phyloP scores from a whole-genome alignment of 1,139 yeast genomes.

The Taphrina populina region DNA sequence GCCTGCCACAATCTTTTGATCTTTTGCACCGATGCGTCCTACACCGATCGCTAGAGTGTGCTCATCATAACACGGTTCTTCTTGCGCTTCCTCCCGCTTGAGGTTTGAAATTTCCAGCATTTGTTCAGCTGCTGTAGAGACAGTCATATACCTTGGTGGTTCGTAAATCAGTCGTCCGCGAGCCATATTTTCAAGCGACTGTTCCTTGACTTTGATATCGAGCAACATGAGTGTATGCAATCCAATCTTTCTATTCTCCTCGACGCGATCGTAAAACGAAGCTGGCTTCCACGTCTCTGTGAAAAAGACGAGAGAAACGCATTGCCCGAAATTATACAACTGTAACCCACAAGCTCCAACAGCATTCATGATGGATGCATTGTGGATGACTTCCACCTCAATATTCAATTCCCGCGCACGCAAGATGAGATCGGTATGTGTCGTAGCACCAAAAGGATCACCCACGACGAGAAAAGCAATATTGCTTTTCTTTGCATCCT shows the following conservation, averaged over 20 bases:
- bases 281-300: conserved; percentile 96
- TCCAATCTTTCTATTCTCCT: conserved; percentile 87
- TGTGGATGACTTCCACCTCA: conserved; percentile 78
- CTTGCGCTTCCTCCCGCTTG: conserved; percentile 55
- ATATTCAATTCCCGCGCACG: conserved; percentile 84
- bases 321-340: conserved; percentile 92
- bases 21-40: conserved; percentile 83
- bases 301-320: conserved; percentile 91
- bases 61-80: conserved; percentile 56
- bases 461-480: conserved; percentile 95
- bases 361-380: conserved; percentile 97
- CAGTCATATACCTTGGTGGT: conserved; percentile 95
- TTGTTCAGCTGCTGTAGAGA: conserved; percentile 84
- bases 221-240: conserved; percentile 82
- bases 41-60: conserved; percentile 92
- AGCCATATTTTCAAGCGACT: conserved; percentile 89
- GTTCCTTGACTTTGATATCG: conserved; percentile 96
- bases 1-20: conserved; percentile 80
- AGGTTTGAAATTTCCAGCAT: conserved; percentile 79
- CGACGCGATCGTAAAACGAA: conserved; percentile 81
- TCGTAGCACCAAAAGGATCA: conserved; percentile 97
- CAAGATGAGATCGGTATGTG: conserved; percentile 89
- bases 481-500: conserved; percentile 64
- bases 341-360: conserved; percentile 98
- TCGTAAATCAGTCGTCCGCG: conserved; percentile 89